Evolutionary conservation across 1,284 basidiomycete species (phyloP).

Genomic region (Sanghuangporus weigelae): DNA sequence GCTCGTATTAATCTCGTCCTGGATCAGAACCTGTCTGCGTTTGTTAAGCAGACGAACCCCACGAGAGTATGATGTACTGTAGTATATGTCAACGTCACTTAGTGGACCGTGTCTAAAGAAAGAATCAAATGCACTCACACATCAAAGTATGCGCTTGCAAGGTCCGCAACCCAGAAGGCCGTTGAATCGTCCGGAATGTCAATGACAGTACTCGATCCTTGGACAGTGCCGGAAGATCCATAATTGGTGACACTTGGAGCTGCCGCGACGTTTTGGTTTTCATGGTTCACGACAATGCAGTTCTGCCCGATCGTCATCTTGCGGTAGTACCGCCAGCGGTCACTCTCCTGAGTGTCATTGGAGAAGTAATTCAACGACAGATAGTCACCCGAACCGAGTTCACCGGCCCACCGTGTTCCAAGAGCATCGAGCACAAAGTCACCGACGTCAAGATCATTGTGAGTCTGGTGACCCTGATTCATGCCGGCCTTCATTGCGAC

Average conservation of each 20-base stretch:
- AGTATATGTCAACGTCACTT: slow-evolving; percentile 6
- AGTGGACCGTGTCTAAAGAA: slow-evolving; percentile 7
- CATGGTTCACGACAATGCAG: slow-evolving; percentile 74
- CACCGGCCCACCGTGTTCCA: slow-evolving; percentile 94
- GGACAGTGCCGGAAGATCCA: slow-evolving; percentile 58
- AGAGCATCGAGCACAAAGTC: slow-evolving; percentile 96
- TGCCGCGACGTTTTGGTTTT: slow-evolving; percentile 80
- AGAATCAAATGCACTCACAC: slow-evolving; percentile 43
- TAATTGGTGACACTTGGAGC: slow-evolving; percentile 53
- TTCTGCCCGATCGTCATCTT: slow-evolving; percentile 98
- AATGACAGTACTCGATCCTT: slow-evolving; percentile 77
- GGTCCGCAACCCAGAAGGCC: slow-evolving; percentile 79
- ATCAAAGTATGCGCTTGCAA: slow-evolving; percentile 76
- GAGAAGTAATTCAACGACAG: slow-evolving; percentile 67
- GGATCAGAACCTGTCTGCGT: slow-evolving; percentile 86
- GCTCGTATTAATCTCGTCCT: slow-evolving; percentile 74
- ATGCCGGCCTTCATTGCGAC: slow-evolving; percentile 87
- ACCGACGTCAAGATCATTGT: slow-evolving; percentile 90
- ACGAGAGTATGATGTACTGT: slow-evolving; percentile 66
- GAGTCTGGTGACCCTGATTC: slow-evolving; percentile 79
- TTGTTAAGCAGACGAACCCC: slow-evolving; percentile 86
- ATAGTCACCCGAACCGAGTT: slow-evolving; percentile 90
- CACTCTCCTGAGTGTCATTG: slow-evolving; percentile 58
- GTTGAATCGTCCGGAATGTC: slow-evolving; percentile 62
- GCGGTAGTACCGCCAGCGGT: slow-evolving; percentile 90